A percentile compares a stretch with the other conserved stretches of the same genome.
Evolutionary conservation across 2,329 filamentous ascomycete species (phyloP).

Genomic region (Clarireedia hainanense): DNA sequence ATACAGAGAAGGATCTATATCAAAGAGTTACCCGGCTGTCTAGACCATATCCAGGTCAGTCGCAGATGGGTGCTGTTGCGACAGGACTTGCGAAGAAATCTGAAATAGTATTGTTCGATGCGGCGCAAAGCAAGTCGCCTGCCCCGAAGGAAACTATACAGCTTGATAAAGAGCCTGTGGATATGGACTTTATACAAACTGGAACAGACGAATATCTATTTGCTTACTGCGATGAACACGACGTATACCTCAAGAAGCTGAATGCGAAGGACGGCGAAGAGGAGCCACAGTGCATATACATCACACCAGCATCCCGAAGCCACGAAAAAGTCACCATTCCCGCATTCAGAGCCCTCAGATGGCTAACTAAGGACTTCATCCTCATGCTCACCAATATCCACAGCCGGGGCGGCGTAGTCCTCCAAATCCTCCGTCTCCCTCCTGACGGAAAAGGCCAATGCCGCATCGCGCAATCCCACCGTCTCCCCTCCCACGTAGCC

Average conservation of each 20-base stretch:
- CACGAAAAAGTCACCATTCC: constrained; percentile 38
- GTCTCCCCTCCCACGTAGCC: constrained; percentile 59
- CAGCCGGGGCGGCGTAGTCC: constrained; percentile 46
- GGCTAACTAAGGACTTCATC: constrained; percentile 49
- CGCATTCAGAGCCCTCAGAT: constrained; percentile 50
- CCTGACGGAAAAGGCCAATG: constrained; percentile 31
- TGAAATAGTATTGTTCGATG: constrained; percentile 75
- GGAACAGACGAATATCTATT: constrained; percentile 58
- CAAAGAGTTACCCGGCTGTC: constrained; percentile 52
- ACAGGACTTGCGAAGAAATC: constrained; percentile 68
- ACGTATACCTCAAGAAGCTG: constrained; percentile 51
- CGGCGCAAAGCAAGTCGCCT: constrained; percentile 42
- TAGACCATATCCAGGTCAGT: constrained; percentile 40
- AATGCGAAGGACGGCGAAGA: constrained; percentile 32
- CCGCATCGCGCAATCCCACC: constrained; percentile 43
- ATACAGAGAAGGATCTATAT: constrained; percentile 44
- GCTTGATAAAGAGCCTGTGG: constrained; percentile 51
- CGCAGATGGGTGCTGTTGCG: constrained; percentile 67
- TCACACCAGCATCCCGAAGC: constrained; percentile 39
- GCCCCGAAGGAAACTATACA: constrained; percentile 43
- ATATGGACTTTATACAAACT: constrained; percentile 61
- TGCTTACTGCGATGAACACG: constrained; percentile 70
- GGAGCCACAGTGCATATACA: constrained; percentile 48
- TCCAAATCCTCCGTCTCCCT: constrained; percentile 44
- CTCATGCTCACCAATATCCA: constrained; percentile 52